A percentile compares a stretch with the other conserved stretches of the same genome.
Evolutionary conservation across 2,329 filamentous ascomycete genomes (phyloP).

Genomic region (Phaeosphaeriaceae sp.): DNA sequence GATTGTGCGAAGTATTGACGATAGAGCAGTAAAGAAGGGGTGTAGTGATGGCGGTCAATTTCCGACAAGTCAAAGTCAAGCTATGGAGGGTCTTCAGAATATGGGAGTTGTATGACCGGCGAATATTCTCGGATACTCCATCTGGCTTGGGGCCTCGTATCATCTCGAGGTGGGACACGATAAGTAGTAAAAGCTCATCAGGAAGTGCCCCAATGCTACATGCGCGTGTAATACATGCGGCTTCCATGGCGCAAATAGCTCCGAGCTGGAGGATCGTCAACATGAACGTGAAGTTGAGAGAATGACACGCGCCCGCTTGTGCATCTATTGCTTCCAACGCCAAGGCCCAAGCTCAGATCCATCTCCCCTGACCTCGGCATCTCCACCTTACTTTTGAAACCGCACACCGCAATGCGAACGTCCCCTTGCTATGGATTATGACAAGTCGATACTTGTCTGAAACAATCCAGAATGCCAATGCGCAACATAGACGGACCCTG

Average conservation of each 20-base stretch:
- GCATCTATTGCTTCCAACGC: no score
- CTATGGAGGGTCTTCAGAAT: conserved; percentile 12
- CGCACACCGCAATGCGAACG: background rate
- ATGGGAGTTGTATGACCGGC: background rate
- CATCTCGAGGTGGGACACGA: conserved; percentile 17
- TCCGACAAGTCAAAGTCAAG: conserved; percentile 21
- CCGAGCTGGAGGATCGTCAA: no score
- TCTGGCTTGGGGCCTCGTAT: conserved; percentile 16
- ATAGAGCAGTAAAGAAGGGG: conserved; percentile 18
- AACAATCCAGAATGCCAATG: background rate
- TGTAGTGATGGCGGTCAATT: conserved; percentile 17
- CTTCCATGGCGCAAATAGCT: background rate
- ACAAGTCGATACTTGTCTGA: conserved; percentile 3
- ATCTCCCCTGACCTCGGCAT: background rate
- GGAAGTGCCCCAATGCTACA: conserved; percentile 10
- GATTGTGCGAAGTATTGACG: background rate
- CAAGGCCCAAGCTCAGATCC: background rate
- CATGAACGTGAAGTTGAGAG: no score
- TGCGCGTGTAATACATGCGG: background rate
- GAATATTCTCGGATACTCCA: conserved; percentile 6
- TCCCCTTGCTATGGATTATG: background rate
- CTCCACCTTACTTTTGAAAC: background rate
- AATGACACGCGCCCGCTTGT: no score
- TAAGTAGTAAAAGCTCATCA: conserved; percentile 26
- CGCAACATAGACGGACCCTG: conserved; percentile 3